A percentile compares a stretch with the other conserved stretches of the same genome.
Evolutionary conservation across 768 basidiomycete species (phyloP).

Genomic region (Pleurotus cornucopiae): DNA sequence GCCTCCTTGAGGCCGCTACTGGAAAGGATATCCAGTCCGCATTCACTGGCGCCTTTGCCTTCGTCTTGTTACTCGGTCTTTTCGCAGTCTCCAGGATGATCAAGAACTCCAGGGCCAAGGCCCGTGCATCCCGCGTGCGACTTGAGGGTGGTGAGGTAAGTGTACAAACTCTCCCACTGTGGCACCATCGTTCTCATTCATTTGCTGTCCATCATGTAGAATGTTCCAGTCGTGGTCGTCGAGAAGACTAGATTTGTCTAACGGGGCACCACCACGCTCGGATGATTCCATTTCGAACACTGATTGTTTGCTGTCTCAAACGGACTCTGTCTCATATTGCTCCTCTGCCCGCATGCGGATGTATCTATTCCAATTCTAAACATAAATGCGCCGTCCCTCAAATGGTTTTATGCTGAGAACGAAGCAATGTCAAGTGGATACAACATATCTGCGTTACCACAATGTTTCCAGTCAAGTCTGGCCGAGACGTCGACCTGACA

Average conservation of each 20-base stretch:
- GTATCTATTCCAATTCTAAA: no score
- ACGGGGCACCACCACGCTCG: no score
- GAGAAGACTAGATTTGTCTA: background rate
- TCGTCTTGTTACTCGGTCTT: conserved; percentile 33
- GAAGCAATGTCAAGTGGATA: no score
- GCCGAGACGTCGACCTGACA: no score
- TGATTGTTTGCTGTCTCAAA: background rate
- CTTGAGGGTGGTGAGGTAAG: conserved; percentile 48
- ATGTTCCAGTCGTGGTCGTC: background rate
- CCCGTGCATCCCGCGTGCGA: conserved; percentile 33
- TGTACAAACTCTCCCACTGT: conserved; percentile 11
- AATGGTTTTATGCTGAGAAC: no score
- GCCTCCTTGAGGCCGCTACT: conserved; percentile 21
- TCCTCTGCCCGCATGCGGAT: background rate
- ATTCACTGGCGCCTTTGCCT: conserved; percentile 32
- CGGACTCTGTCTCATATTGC: background rate
- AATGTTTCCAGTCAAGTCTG: no score
- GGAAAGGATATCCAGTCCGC: conserved; percentile 23
- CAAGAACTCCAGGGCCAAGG: conserved; percentile 34
- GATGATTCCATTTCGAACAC: no score
- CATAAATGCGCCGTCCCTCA: no score
- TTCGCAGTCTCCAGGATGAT: conserved; percentile 32
- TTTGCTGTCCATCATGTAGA: background rate
- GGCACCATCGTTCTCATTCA: background rate
- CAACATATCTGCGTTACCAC: no score